Conservation (phyloP, 176 grass and related monocot species). For the Raddia distichophylla region DNA sequence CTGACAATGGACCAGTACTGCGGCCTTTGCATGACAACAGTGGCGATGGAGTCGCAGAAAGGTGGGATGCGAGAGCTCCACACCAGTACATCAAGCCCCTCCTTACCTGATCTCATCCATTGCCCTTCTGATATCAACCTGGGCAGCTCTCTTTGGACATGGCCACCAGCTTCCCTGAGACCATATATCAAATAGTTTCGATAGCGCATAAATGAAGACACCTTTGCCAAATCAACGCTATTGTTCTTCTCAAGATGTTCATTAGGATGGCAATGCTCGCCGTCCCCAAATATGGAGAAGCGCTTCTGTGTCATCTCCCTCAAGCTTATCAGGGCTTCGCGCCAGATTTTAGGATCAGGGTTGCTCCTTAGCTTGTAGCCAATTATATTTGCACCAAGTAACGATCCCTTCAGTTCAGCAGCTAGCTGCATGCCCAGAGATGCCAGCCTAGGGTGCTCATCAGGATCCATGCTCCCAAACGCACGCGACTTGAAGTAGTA, state of each 20-base stretch:
- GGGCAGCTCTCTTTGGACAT: neutral
- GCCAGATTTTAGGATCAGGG: constrained; percentile 28
- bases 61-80: constrained; percentile 20
- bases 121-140: neutral
- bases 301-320: neutral
- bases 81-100: constrained; percentile 28
- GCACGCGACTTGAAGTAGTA: constrained; percentile 49
- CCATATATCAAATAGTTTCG: neutral
- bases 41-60: constrained; percentile 10
- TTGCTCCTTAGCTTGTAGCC: constrained; percentile 25
- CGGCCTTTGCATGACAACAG: neutral
- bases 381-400: constrained; percentile 42
- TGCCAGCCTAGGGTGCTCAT: constrained; percentile 33
- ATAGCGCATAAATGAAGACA: neutral
- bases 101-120: neutral
- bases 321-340: neutral
- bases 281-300: neutral
- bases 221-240: neutral
- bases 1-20: neutral
- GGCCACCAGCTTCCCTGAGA: constrained; percentile 5
- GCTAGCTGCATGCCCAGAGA: constrained; percentile 44
- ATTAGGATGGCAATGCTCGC: neutral
- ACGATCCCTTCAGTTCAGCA: constrained; percentile 25
- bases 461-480: constrained; percentile 47
- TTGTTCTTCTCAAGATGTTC: neutral